A percentile compares a stretch with the other conserved stretches of the same genome.
phyloP scores from a whole-genome alignment of 768 basidiomycete species.

The Tulasnella calospora region DNA sequence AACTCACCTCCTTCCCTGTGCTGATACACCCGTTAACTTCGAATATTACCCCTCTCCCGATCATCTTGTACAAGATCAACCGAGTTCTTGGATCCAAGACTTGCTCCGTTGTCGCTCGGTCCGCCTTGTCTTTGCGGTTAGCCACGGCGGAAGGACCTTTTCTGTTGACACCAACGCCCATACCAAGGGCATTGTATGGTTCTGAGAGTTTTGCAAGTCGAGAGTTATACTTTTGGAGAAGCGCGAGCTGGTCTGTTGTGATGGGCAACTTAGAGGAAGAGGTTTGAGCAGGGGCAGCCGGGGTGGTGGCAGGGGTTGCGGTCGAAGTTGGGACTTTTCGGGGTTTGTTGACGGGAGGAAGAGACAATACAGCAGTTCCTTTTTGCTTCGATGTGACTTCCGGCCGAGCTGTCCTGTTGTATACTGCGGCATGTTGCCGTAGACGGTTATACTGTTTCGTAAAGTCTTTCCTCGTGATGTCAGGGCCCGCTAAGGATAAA shows the following conservation, averaged over 20 bases:
- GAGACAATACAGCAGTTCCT: conserved; percentile 55
- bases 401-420: conserved; percentile 53
- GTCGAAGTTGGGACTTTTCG: conserved; percentile 36
- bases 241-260: conserved; percentile 64
- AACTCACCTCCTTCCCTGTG: conserved; percentile 89
- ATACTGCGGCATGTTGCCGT: conserved; percentile 82
- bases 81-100: conserved; percentile 95
- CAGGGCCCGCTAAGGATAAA: neutral
- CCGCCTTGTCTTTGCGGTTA: conserved; percentile 91
- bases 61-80: conserved; percentile 93
- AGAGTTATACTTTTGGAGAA: conserved; percentile 70
- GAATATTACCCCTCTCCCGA: conserved; percentile 78
- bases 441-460: conserved; percentile 98
- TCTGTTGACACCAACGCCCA: conserved; percentile 61
- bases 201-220: conserved; percentile 68
- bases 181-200: conserved; percentile 54
- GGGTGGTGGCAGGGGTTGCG: conserved; percentile 29
- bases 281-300: neutral
- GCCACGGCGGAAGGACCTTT: conserved; percentile 87
- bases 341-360: conserved; percentile 71
- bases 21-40: conserved; percentile 95
- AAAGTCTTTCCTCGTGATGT: conserved; percentile 60
- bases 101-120: conserved; percentile 94
- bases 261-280: conserved; percentile 26
- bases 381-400: conserved; percentile 33